Evolutionary conservation across 2,329 filamentous ascomycete species (phyloP), one percentile per base, ranked within the genome.

Genomic region (Penicillium italicum): DNA sequence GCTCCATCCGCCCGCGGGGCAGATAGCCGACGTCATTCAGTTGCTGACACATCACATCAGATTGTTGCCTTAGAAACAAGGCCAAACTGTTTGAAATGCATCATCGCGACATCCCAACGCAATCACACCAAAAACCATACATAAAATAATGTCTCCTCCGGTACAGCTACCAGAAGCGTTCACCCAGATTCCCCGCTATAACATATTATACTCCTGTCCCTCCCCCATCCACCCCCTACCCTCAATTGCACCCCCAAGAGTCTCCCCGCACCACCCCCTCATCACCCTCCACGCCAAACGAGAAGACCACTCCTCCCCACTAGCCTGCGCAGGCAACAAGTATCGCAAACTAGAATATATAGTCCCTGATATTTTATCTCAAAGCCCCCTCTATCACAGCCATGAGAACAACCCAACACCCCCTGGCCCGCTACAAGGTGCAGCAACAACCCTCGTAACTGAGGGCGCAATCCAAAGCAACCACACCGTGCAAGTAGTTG

Each of bases 311-410:
- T 60, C 62, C 48, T 67, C 69, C 18, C 69, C 70, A 7, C 64
- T 73, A 30, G 65, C 70, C 46, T 69, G 66, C 51, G 57, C 70
- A 28, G 71, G 71, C 14, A 73, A 73, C 62, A 73, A 73, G 62
- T 73, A 73, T 61, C 69, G 71, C 51, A 73, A 73, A 57, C 63
- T 73, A 31, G 71, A 73, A 59, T 73, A 73, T 56, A 68, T 73
- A 38, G 58, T 72, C 5, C 71, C 71, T 0, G 69, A 73, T 40
- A 71, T 73, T 16, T 62, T 70, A 20, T 60, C 62, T 41, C n/a
- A 44, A 11, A 40, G 16, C 11, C 63, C 62, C 24, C 47, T 36
- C 24, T 42, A 61, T 22, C 55, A 59, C n/a, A 53, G 53, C 36
- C 58, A 66, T 41, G 59, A 66, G 48, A 47, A 49, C 37, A 57